These are phyloP conservation scores for Pestalotiopsis sp. DNA, from an alignment of 2,329 filamentous ascomycete species.

Conservation along the genomic window DNA sequence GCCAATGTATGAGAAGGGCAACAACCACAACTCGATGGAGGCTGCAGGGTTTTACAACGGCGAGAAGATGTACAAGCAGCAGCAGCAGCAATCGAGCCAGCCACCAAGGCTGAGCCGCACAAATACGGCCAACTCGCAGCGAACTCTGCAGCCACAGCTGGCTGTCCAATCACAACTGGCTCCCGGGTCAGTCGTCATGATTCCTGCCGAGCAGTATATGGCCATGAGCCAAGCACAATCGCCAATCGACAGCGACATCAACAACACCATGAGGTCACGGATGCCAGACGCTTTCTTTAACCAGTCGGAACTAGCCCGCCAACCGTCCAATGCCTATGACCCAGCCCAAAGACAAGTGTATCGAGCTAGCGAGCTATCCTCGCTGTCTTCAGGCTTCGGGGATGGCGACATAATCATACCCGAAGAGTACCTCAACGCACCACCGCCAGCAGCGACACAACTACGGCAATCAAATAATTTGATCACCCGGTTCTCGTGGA, in stretches of 20 bases:
- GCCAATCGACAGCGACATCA: slow-evolving; percentile 8
- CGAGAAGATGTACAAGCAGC: slow-evolving; percentile 20
- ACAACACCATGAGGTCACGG: slow-evolving; percentile 29
- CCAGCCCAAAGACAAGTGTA: slow-evolving; percentile 36
- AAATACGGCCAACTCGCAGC: slow-evolving; percentile 18
- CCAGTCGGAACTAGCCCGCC: slow-evolving; percentile 38
- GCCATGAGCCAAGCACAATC: slow-evolving; percentile 11
- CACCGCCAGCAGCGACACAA: slow-evolving; percentile 12
- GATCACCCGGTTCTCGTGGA: slow-evolving; percentile 37
- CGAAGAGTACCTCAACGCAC: slow-evolving; percentile 21
- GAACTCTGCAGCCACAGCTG: slow-evolving; percentile 17
- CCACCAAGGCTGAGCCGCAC: slow-evolving; percentile 19
- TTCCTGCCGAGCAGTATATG: slow-evolving; percentile 15
- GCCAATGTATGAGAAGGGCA: slow-evolving; percentile 25
- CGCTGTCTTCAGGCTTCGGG: slow-evolving; percentile 65
- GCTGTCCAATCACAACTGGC: slow-evolving; percentile 11
- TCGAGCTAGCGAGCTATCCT: slow-evolving; percentile 55
- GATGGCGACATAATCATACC: slow-evolving; percentile 60
- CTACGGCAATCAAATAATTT: slow-evolving; percentile 19
- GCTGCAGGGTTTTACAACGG: slow-evolving; percentile 23
- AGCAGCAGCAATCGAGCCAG: slow-evolving; percentile 5
- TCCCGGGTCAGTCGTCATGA: slow-evolving; percentile 15
- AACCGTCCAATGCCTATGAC: slow-evolving; percentile 37
- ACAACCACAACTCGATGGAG: slow-evolving; percentile 22
- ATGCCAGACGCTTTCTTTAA: slow-evolving; percentile 40